These are phyloP conservation scores for Phytophthora tubulina DNA, from an alignment of 352 stramenopile genomes.

Conservation along the genomic window DNA sequence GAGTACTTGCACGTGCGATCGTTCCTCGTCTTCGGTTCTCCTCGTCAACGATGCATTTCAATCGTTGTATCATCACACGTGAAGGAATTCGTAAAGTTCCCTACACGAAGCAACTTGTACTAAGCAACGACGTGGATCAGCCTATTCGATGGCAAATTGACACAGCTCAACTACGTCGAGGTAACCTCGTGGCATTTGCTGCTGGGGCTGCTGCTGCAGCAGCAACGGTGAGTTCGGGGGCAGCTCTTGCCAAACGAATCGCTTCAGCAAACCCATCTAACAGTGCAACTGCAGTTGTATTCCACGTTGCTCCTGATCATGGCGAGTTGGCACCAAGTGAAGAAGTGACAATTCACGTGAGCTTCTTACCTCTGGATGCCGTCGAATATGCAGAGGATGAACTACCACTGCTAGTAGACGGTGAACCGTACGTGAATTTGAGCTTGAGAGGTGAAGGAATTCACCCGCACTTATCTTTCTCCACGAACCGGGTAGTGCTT, in stretches of 20 bases:
- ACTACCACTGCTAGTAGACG: conserved; percentile 75
- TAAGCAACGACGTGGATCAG: conserved; percentile 78
- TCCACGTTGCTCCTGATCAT: conserved; percentile 82
- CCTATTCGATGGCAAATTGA: conserved; percentile 87
- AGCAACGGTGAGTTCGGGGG: not conserved
- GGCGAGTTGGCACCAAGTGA: conserved; percentile 86
- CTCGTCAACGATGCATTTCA: conserved; percentile 81
- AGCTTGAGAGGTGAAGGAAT: conserved; percentile 86
- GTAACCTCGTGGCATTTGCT: conserved; percentile 38
- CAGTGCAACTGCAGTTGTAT: conserved; percentile 64
- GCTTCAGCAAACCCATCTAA: conserved; percentile 35
- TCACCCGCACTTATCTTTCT: conserved; percentile 94
- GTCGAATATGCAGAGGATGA: conserved; percentile 85
- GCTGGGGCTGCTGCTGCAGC: conserved; percentile 32
- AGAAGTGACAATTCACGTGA: conserved; percentile 82
- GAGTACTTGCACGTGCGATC: conserved; percentile 63
- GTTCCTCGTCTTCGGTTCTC: conserved; percentile 79
- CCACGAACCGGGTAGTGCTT: conserved; percentile 82
- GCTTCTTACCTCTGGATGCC: conserved; percentile 84
- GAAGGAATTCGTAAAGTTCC: conserved; percentile 89
- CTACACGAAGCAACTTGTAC: conserved; percentile 81
- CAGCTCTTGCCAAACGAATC: conserved; percentile 38
- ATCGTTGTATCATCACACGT: conserved; percentile 84
- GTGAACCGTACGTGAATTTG: conserved; percentile 86
- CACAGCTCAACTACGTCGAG: conserved; percentile 39